A percentile compares a stretch with the other conserved stretches of the same genome.
Conservation (phyloP, 805 yeast species). For the Lipomyces chichibuensis region DNA sequence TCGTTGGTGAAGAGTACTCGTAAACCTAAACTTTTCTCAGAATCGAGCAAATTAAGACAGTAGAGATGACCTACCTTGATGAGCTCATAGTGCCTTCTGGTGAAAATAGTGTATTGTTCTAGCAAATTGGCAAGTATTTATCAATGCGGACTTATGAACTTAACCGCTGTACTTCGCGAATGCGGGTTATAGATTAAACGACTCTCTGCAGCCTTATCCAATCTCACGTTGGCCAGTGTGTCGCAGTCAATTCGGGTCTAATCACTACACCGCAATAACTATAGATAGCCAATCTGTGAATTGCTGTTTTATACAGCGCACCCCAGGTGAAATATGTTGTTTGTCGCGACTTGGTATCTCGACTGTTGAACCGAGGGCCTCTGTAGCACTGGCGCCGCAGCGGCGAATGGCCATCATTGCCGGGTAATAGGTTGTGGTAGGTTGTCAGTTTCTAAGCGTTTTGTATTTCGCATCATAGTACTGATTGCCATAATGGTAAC, state of each 20-base stretch:
- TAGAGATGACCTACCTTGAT: constrained; percentile 8
- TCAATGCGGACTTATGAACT: too few relatives aligned
- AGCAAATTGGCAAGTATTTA: background rate
- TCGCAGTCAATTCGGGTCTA: background rate
- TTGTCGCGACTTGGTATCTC: too few relatives aligned
- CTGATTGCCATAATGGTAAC: too few relatives aligned
- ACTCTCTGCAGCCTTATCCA: background rate
- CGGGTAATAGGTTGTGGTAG: too few relatives aligned
- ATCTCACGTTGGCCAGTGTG: background rate
- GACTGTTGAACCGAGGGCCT: too few relatives aligned
- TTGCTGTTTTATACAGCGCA: background rate
- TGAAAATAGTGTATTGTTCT: too few relatives aligned
- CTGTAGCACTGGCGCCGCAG: too few relatives aligned
- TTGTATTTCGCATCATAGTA: too few relatives aligned
- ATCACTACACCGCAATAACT: background rate
- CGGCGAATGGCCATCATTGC: too few relatives aligned
- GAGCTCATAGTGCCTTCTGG: constrained; percentile 8
- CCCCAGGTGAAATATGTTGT: too few relatives aligned
- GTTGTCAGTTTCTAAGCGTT: too few relatives aligned
- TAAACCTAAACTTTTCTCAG: constrained; percentile 6
- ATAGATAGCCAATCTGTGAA: background rate
- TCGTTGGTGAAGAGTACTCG: constrained; percentile 40
- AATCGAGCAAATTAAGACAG: background rate
- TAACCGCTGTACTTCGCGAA: background rate
- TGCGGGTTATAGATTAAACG: background rate